phyloP scores from a whole-genome alignment of 2,329 filamentous ascomycete species.

The Stromatinia cepivora region DNA sequence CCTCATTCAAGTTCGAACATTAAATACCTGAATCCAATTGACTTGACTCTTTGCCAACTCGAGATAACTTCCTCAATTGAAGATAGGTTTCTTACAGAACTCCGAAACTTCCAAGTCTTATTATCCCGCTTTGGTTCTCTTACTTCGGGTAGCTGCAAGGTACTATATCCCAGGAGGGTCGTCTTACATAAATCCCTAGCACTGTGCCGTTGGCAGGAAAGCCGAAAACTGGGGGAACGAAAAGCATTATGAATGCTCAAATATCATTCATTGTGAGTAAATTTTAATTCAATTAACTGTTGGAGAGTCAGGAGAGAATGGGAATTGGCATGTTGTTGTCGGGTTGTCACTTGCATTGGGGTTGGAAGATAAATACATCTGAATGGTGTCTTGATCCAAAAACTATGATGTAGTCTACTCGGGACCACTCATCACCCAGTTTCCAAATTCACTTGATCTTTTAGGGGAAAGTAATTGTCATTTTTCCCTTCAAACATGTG shows the following conservation, averaged over 20 bases:
- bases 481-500: slow-evolving; percentile 1
- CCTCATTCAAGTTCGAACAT: slow-evolving; percentile 3
- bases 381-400: slow-evolving; percentile 8
- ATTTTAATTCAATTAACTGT: not conserved
- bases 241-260: slow-evolving; percentile 54
- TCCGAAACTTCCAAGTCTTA: slow-evolving; percentile 1
- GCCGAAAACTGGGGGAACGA: slow-evolving; percentile 28
- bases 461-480: not conserved
- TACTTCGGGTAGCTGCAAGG: slow-evolving; percentile 38
- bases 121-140: slow-evolving; percentile 20
- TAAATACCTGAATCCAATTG: not conserved
- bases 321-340: slow-evolving; percentile 13
- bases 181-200: slow-evolving; percentile 37
- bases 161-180: slow-evolving; percentile 32
- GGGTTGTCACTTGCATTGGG: slow-evolving; percentile 19
- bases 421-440: not conserved
- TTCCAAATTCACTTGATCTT: not conserved
- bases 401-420: slow-evolving; percentile 1
- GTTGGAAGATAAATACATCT: slow-evolving; percentile 7
- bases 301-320: not conserved
- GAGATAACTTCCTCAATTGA: not conserved
- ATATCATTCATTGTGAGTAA: slow-evolving; percentile 57
- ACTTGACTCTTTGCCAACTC: not conserved
- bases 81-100: not conserved
- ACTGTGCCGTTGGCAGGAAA: slow-evolving; percentile 23